phyloP scores from a whole-genome alignment of 305 asterid genomes.

The Andrographis paniculata region DNA sequence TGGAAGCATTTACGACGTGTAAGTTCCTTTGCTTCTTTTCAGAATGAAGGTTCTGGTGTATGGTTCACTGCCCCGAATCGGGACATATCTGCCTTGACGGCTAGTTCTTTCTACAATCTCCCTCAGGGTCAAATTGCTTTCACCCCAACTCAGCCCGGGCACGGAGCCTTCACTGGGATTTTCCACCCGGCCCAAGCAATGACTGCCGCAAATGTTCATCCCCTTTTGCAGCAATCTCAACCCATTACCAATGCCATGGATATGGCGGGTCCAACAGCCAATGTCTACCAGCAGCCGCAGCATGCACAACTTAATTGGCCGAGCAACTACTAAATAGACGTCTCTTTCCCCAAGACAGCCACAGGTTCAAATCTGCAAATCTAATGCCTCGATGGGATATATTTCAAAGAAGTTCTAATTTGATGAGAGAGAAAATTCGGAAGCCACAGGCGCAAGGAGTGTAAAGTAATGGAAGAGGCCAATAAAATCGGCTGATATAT shows the following conservation, averaged over 20 bases:
- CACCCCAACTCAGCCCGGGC: slow-evolving; percentile 71
- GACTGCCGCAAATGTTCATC: slow-evolving; percentile 60
- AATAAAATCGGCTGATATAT: slow-evolving; percentile 25
- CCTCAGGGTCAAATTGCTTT: slow-evolving; percentile 87
- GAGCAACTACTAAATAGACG: slow-evolving; percentile 39
- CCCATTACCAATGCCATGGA: slow-evolving; percentile 64
- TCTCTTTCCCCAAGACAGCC: slow-evolving; percentile 19
- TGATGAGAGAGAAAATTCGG: slow-evolving; percentile 16
- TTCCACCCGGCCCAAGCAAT: slow-evolving; percentile 85
- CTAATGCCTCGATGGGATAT: background rate
- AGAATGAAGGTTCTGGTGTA: slow-evolving; percentile 74
- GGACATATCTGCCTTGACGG: slow-evolving; percentile 64
- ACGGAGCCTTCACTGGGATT: slow-evolving; percentile 64
- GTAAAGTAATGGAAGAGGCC: slow-evolving; percentile 43
- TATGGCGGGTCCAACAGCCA: slow-evolving; percentile 54
- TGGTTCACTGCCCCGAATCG: slow-evolving; percentile 68
- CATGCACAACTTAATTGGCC: slow-evolving; percentile 68
- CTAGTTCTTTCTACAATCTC: slow-evolving; percentile 75
- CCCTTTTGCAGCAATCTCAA: slow-evolving; percentile 78
- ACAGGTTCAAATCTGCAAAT: slow-evolving; percentile 16
- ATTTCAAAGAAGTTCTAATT: slow-evolving; percentile 23
- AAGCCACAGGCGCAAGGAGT: slow-evolving; percentile 29
- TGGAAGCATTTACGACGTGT: slow-evolving; percentile 12
- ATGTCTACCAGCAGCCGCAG: slow-evolving; percentile 65
- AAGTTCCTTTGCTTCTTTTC: slow-evolving; percentile 21